These are phyloP conservation scores for Selenicereus undatus DNA, from an alignment of 148 eudicot genomes.

Conservation along the genomic window DNA sequence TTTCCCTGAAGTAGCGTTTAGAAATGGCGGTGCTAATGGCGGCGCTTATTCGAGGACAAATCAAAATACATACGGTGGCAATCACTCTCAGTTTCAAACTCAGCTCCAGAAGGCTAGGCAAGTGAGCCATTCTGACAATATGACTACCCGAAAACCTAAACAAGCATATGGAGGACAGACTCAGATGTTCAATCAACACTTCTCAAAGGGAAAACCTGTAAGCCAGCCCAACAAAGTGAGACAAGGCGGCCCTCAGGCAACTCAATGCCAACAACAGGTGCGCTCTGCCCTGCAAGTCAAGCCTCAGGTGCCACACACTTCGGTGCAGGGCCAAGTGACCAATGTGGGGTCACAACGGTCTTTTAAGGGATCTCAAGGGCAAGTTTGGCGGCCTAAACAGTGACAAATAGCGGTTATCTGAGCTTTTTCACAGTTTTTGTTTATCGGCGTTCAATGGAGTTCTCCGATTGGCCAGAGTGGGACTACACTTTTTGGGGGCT, in stretches of 20 bases:
- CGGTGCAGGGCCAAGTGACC: slow-evolving; percentile 2
- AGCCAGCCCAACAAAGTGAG: slow-evolving; percentile 13
- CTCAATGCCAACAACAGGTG: slow-evolving; percentile 8
- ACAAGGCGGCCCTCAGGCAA: slow-evolving; percentile 13
- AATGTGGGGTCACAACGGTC: slow-evolving; percentile 15
- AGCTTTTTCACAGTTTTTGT: not conserved
- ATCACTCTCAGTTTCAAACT: slow-evolving; percentile 20
- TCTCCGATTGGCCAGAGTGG: not conserved
- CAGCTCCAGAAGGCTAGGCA: slow-evolving; percentile 22
- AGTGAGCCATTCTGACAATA: slow-evolving; percentile 18
- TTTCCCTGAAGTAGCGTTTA: slow-evolving; percentile 26
- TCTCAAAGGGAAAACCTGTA: slow-evolving; percentile 3
- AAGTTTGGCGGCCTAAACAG: slow-evolving; percentile 43
- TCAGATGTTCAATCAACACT: slow-evolving; percentile 4
- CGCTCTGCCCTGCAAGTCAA: not conserved
- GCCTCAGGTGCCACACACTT: slow-evolving; percentile 15
- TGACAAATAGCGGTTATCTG: slow-evolving; percentile 15
- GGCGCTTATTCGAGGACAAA: slow-evolving; percentile 16
- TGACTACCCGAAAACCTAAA: slow-evolving; percentile 3
- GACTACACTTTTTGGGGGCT: not conserved
- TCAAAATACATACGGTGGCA: slow-evolving; percentile 19
- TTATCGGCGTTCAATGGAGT: not conserved
- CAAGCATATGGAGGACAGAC: slow-evolving; percentile 19
- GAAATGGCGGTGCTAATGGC: slow-evolving; percentile 7
- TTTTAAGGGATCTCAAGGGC: slow-evolving; percentile 23